phyloP scores from a whole-genome alignment of 2,329 filamentous ascomycete genomes.

The Fusarium euwallaceae region DNA sequence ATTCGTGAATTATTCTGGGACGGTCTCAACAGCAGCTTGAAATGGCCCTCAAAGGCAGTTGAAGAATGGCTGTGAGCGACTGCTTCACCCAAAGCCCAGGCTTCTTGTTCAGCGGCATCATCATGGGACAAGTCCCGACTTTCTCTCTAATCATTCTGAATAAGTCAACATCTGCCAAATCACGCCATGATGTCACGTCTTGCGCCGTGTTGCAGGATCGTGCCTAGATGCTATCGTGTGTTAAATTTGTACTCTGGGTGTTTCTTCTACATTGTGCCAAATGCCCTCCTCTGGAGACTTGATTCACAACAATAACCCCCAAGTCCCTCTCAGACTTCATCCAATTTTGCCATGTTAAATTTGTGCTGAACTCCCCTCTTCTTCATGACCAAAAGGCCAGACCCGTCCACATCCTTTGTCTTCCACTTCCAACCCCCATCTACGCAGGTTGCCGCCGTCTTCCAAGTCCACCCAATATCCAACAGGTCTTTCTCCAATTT shows the following conservation, averaged over 20 bases:
- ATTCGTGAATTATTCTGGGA: too few species aligned
- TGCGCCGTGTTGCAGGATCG: background rate
- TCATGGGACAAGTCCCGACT: background rate
- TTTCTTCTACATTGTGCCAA: background rate
- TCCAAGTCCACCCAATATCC: background rate
- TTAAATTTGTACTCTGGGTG: too few species aligned
- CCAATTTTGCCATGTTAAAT: background rate
- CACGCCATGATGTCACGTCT: background rate
- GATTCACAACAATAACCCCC: background rate
- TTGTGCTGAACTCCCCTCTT: background rate
- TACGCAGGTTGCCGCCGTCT: background rate
- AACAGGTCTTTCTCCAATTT: background rate
- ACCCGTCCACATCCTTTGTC: background rate
- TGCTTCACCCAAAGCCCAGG: background rate
- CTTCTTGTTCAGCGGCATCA: background rate
- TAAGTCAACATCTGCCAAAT: background rate
- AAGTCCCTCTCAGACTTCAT: background rate
- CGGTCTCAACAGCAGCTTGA: background rate
- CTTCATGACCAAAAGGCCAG: background rate
- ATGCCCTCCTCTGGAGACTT: background rate
- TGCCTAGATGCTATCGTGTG: background rate
- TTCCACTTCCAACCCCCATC: background rate
- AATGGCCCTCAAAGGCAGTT: background rate
- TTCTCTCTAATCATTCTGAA: background rate
- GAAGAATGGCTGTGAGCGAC: background rate